Evolutionary conservation across 352 stramenopile species (phyloP).

Genomic region (Thraustochytrium striatum): DNA sequence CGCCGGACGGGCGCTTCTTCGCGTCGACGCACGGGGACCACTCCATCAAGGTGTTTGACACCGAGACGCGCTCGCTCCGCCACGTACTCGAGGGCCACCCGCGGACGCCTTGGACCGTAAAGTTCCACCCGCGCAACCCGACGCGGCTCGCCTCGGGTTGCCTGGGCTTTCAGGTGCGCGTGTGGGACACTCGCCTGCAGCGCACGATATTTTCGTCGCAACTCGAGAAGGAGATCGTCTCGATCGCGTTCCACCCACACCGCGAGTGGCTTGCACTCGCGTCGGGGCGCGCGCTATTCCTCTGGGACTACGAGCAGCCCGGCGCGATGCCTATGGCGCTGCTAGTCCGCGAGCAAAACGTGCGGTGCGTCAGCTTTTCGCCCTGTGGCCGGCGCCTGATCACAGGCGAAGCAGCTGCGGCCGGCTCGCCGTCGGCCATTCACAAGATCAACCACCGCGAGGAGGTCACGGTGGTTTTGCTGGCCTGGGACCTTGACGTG

Average conservation of each 20-base stretch:
- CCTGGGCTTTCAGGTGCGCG: slow-evolving; percentile 86
- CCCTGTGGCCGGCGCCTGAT: not conserved
- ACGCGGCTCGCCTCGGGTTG: slow-evolving; percentile 92
- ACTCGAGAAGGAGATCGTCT: slow-evolving; percentile 20
- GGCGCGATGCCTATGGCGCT: not conserved
- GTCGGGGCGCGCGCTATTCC: not conserved
- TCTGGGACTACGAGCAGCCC: slow-evolving; percentile 21
- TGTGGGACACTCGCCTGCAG: slow-evolving; percentile 60
- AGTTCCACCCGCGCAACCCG: slow-evolving; percentile 90
- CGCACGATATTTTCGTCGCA: not conserved
- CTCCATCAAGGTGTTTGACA: slow-evolving; percentile 95
- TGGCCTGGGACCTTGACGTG: not conserved
- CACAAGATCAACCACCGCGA: slow-evolving; percentile 30
- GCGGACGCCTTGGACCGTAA: slow-evolving; percentile 92
- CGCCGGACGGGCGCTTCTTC: slow-evolving; percentile 63
- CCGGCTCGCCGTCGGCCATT: not conserved
- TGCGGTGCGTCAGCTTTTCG: slow-evolving; percentile 25
- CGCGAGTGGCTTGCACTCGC: not conserved
- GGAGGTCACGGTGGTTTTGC: slow-evolving; percentile 15
- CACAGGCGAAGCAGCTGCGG: not conserved
- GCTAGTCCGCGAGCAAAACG: not conserved
- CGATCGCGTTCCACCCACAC: slow-evolving; percentile 20
- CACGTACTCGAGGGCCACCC: slow-evolving; percentile 69
- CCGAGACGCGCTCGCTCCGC: slow-evolving; percentile 72
- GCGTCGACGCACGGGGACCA: slow-evolving; percentile 96